Percentiles rank a stretch among this genome's conserved stretches.
Evolutionary conservation across 495 filamentous ascomycete genomes (phyloP).

Genomic region (Trypethelium eluteriae): DNA sequence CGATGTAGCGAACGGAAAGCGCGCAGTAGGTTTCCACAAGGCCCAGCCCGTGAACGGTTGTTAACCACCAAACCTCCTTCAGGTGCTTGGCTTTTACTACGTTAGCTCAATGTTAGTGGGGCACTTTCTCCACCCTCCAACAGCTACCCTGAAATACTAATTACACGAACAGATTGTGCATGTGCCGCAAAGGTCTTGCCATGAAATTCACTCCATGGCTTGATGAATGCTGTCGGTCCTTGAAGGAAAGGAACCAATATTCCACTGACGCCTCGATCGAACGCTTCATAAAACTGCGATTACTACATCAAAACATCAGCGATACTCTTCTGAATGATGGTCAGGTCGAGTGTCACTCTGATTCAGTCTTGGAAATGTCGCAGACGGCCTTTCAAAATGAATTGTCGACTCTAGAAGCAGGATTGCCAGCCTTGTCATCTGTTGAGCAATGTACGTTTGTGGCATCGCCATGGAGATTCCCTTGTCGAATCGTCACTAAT

Average conservation of each 20-base stretch:
- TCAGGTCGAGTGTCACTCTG: background rate
- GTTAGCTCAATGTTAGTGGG: slow-evolving; percentile 2
- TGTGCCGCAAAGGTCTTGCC: slow-evolving; percentile 1
- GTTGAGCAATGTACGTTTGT: background rate
- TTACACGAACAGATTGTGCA: background rate
- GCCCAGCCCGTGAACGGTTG: too few relatives aligned
- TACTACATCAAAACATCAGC: slow-evolving; percentile 4
- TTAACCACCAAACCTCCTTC: background rate
- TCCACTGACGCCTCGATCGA: background rate
- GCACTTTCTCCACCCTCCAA: background rate
- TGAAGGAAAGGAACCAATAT: slow-evolving; percentile 1
- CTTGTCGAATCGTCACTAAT: background rate
- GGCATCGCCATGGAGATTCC: background rate
- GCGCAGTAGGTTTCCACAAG: background rate
- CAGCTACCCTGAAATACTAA: background rate
- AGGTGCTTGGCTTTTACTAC: slow-evolving; percentile 5
- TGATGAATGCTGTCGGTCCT: slow-evolving; percentile 2
- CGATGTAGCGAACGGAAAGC: background rate
- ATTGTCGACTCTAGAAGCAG: background rate
- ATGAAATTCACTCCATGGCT: slow-evolving; percentile 3
- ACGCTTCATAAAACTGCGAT: background rate
- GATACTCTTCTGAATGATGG: background rate
- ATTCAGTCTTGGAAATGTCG: slow-evolving; percentile 6
- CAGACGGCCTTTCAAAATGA: slow-evolving; percentile 9
- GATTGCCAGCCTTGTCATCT: background rate